Percentiles rank a stretch among this genome's conserved stretches.
phyloP scores from a whole-genome alignment of 495 filamentous ascomycete genomes.

The Pseudevernia furfuracea region DNA sequence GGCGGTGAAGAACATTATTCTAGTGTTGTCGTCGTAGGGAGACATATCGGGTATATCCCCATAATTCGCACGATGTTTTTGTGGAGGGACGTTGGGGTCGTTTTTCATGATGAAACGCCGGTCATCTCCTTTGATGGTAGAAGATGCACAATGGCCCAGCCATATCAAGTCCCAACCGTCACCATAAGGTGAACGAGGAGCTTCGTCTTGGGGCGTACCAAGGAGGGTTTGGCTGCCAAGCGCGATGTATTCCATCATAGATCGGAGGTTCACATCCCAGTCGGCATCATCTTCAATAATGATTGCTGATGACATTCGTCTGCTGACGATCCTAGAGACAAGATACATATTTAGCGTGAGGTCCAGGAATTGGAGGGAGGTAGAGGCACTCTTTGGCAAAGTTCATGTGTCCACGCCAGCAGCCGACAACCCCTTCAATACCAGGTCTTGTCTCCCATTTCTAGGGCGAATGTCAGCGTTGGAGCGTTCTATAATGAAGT shows the following conservation, averaged over 20 bases:
- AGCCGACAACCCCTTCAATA: slow-evolving; percentile 23
- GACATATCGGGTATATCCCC: slow-evolving; percentile 19
- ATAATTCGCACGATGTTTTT: slow-evolving; percentile 16
- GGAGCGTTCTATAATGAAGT: background rate
- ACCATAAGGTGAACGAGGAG: slow-evolving; percentile 44
- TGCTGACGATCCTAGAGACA: slow-evolving; percentile 34
- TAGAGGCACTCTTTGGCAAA: slow-evolving; percentile 22
- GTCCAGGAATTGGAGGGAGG: background rate
- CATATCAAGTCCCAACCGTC: slow-evolving; percentile 50
- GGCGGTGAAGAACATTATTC: slow-evolving; percentile 41
- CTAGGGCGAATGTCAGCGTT: slow-evolving; percentile 5
- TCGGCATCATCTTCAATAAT: slow-evolving; percentile 52
- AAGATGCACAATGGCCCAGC: slow-evolving; percentile 44
- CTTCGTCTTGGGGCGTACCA: slow-evolving; percentile 27
- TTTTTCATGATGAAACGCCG: slow-evolving; percentile 26
- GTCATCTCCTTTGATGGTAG: slow-evolving; percentile 26
- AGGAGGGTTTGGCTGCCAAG: slow-evolving; percentile 32
- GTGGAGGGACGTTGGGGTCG: slow-evolving; percentile 26
- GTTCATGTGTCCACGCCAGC: slow-evolving; percentile 38
- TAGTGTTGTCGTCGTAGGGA: slow-evolving; percentile 35
- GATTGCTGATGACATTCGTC: slow-evolving; percentile 39
- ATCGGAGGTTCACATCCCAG: slow-evolving; percentile 47
- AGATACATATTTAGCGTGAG: slow-evolving; percentile 11
- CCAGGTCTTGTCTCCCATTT: slow-evolving; percentile 9
- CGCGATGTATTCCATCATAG: slow-evolving; percentile 43